phyloP scores from a whole-genome alignment of 2,329 filamentous ascomycete species.

The Byssochlamys sp. region DNA sequence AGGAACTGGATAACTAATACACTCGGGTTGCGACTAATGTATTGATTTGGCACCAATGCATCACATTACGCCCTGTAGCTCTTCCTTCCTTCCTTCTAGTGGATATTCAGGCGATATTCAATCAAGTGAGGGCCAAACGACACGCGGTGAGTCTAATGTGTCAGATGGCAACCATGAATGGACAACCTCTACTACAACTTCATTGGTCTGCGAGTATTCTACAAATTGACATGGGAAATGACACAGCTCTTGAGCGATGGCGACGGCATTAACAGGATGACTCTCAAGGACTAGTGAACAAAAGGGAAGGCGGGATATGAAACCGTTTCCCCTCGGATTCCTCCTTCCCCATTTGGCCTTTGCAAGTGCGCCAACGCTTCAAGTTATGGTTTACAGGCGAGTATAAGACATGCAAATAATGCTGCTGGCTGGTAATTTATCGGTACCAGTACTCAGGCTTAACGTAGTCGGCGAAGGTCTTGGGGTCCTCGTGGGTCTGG shows the following conservation, averaged over 20 bases:
- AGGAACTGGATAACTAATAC: too few species aligned
- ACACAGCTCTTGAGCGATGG: constrained; percentile 2
- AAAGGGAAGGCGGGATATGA: not conserved
- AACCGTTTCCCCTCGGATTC: constrained; percentile 1
- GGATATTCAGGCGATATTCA: too few species aligned
- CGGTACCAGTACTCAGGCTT: constrained; percentile 84
- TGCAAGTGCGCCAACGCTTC: not conserved
- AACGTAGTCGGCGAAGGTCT: constrained; percentile 94
- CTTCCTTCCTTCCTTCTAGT: too few species aligned
- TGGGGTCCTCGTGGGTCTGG: constrained; percentile 65
- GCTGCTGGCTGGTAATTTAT: constrained; percentile 21
- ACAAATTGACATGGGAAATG: constrained; percentile 12
- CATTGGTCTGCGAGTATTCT: constrained; percentile 15
- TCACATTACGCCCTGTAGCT: too few species aligned
- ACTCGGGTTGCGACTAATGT: too few species aligned
- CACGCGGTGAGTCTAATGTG: not conserved
- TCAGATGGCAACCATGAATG: not conserved
- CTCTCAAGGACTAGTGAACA: constrained; percentile 1
- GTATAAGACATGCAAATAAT: not conserved
- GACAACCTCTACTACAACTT: constrained; percentile 1
- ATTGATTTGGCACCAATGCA: too few species aligned
- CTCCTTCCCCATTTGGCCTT: not conserved
- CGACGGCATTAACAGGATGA: constrained; percentile 3
- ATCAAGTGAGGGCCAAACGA: not conserved
- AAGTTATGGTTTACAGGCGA: not conserved